Conservation (phyloP, 148 eudicot genomes). For the Vaccinium corymbosum region DNA sequence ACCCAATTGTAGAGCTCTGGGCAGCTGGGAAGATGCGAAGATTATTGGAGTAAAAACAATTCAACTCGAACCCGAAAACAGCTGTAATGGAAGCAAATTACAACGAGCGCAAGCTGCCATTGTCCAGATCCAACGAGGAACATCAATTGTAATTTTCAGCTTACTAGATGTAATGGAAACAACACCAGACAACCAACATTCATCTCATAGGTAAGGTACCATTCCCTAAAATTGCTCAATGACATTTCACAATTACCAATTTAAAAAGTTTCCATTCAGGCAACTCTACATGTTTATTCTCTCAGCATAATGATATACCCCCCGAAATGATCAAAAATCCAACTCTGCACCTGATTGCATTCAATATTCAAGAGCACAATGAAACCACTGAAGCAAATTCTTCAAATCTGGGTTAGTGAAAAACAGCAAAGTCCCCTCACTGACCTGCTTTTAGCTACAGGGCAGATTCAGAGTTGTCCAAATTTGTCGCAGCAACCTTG, state of each 20-base stretch:
- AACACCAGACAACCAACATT: neutral
- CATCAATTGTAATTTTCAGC: neutral
- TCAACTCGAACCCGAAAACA: neutral
- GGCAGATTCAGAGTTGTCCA: slow-evolving; percentile 13
- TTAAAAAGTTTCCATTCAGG: neutral
- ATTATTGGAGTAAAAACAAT: neutral
- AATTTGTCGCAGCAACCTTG: slow-evolving; percentile 48
- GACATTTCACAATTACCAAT: neutral
- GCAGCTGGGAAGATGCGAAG: neutral
- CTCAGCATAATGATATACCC: neutral
- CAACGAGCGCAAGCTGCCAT: neutral
- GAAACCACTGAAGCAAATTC: neutral
- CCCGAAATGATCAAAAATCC: neutral
- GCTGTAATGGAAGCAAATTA: neutral
- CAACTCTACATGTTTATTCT: slow-evolving; percentile 8
- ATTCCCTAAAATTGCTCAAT: neutral
- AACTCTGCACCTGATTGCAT: neutral
- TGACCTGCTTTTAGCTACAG: neutral
- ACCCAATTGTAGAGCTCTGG: neutral
- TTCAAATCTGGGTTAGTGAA: neutral
- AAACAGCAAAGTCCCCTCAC: neutral
- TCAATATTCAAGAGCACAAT: neutral
- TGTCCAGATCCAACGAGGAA: neutral
- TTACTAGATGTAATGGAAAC: neutral
- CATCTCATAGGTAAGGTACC: neutral